These are phyloP conservation scores for Pyrenochaeta sp. DNA, from an alignment of 2,329 filamentous ascomycete genomes.

Conservation along the genomic window DNA sequence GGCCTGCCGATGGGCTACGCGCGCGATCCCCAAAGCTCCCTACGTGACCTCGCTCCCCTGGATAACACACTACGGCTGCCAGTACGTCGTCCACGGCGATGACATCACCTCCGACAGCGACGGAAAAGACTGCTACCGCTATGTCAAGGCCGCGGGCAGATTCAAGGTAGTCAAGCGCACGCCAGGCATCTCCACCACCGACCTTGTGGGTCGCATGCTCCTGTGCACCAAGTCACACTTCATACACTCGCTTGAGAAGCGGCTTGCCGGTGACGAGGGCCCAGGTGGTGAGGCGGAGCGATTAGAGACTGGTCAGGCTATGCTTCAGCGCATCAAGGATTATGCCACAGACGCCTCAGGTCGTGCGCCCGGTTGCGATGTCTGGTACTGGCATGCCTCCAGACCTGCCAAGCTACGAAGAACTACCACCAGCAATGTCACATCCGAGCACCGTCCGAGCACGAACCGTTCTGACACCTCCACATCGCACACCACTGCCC, in stretches of 20 bases:
- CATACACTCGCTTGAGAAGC: constrained; percentile 77
- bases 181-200: constrained; percentile 94
- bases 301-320: constrained; percentile 67
- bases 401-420: constrained; percentile 48
- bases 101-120: constrained; percentile 95
- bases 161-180: constrained; percentile 98
- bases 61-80: constrained; percentile 95
- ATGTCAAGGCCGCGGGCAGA: constrained; percentile 89
- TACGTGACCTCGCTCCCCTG: constrained; percentile 94
- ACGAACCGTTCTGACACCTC: constrained; percentile 40
- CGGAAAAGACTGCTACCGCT: constrained; percentile 96
- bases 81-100: constrained; percentile 95
- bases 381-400: constrained; percentile 81
- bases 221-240: constrained; percentile 95
- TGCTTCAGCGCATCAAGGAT: constrained; percentile 78
- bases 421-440: constrained; percentile 38
- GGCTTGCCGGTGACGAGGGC: constrained; percentile 75
- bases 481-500: constrained; percentile 45
- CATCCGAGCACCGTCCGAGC: constrained; percentile 28
- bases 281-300: constrained; percentile 73
- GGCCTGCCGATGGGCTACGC: constrained; percentile 93
- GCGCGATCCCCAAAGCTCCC: constrained; percentile 82
- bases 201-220: constrained; percentile 97
- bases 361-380: constrained; percentile 76
- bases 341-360: constrained; percentile 91